phyloP scores from a whole-genome alignment of 495 filamentous ascomycete genomes.

The Pseudomonodictys pantanalensis region DNA sequence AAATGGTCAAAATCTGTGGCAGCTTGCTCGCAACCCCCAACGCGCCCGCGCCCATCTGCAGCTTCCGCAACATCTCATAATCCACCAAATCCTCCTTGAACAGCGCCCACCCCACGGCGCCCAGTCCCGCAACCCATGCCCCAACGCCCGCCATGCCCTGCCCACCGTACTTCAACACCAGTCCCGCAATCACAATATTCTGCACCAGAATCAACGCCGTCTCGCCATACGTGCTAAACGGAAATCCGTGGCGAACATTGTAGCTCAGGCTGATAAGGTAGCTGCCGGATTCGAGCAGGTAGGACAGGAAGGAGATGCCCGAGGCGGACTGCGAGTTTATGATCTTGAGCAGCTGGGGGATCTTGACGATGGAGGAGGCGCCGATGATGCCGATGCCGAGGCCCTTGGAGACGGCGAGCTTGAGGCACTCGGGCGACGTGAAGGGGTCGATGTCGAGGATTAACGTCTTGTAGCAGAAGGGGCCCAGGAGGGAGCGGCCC shows the following conservation, averaged over 20 bases:
- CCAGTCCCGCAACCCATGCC: conserved; percentile 72
- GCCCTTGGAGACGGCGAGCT: conserved; percentile 83
- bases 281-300: conserved; percentile 81
- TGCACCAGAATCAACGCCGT: conserved; percentile 85
- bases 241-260: conserved; percentile 83
- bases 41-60: conserved; percentile 82
- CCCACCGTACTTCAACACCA: conserved; percentile 79
- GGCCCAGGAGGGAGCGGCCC: conserved; percentile 75
- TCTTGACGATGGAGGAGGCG: conserved; percentile 84
- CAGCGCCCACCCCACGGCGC: conserved; percentile 59
- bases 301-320: conserved; percentile 84
- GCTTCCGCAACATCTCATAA: conserved; percentile 63
- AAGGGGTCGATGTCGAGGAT: conserved; percentile 75
- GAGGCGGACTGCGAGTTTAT: conserved; percentile 70
- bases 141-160: conserved; percentile 55
- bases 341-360: conserved; percentile 93
- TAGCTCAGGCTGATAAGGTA: conserved; percentile 87
- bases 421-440: conserved; percentile 68
- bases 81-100: conserved; percentile 67
- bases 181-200: conserved; percentile 79
- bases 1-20: conserved; percentile 86
- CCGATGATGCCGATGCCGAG: conserved; percentile 90
- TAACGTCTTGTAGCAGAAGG: conserved; percentile 76
- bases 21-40: conserved; percentile 83
- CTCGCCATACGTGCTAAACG: conserved; percentile 95